Evolutionary conservation across 768 basidiomycete species (phyloP).

Genomic region (Rhodotorula sphaerocarpa): DNA sequence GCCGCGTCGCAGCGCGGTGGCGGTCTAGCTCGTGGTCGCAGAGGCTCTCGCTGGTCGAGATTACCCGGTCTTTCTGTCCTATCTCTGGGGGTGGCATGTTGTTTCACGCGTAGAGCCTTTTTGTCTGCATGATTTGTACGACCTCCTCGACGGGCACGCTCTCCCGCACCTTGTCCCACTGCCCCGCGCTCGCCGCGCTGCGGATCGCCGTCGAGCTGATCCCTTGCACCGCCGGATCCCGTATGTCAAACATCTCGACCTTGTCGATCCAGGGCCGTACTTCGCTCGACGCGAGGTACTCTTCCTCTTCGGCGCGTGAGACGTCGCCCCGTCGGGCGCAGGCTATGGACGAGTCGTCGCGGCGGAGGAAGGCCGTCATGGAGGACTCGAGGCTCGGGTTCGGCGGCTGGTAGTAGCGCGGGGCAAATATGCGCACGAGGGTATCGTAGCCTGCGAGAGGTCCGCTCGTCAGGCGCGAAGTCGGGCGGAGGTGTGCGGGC

Average conservation of each 20-base stretch:
- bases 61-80: neutral
- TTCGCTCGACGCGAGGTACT: constrained; percentile 41
- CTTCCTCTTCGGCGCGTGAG: constrained; percentile 41
- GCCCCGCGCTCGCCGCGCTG: constrained; percentile 43
- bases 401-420: constrained; percentile 57
- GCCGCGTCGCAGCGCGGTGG: neutral
- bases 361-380: constrained; percentile 54
- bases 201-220: constrained; percentile 68
- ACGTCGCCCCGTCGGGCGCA: constrained; percentile 55
- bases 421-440: constrained; percentile 65
- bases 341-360: constrained; percentile 57
- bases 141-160: constrained; percentile 15
- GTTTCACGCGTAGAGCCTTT: constrained; percentile 3
- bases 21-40: too few relatives aligned
- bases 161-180: constrained; percentile 27
- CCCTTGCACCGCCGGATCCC: constrained; percentile 48
- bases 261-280: constrained; percentile 50
- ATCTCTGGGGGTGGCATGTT: neutral
- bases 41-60: too few relatives aligned
- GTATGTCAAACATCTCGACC: constrained; percentile 59
- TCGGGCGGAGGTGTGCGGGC: neutral
- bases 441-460: constrained; percentile 86
- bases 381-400: constrained; percentile 52
- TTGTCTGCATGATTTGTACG: constrained; percentile 1
- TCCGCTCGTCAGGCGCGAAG: too few relatives aligned